Percentiles rank a stretch among this genome's conserved stretches.
phyloP scores from a whole-genome alignment of 148 eudicot species.

The Pharnaceum exiguum region DNA sequence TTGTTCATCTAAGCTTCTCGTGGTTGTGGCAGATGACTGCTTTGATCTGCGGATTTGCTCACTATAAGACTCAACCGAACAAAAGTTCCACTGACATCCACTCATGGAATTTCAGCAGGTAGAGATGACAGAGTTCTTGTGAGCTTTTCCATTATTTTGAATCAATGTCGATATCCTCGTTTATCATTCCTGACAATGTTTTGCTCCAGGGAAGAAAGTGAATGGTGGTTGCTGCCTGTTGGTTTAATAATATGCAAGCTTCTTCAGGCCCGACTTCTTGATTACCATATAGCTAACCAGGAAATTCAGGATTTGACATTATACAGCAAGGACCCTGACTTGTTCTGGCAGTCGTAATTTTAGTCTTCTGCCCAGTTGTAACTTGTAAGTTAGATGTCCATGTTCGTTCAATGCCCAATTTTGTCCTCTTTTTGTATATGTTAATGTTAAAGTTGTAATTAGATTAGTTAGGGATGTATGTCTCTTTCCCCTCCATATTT shows the following conservation, averaged over 20 bases:
- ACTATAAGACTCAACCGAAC: conserved; percentile 43
- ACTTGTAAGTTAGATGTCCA: not conserved
- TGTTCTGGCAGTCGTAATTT: conserved; percentile 63
- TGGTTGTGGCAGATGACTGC: conserved; percentile 58
- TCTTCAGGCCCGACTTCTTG: conserved; percentile 64
- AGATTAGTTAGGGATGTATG: conserved; percentile 14
- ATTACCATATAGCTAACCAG: conserved; percentile 89
- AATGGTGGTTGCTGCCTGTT: conserved; percentile 92
- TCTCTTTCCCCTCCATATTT: not conserved
- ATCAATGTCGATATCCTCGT: not conserved
- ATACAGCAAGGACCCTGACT: conserved; percentile 66
- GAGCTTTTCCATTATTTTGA: not conserved
- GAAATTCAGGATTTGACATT: conserved; percentile 84
- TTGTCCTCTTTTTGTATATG: conserved; percentile 5
- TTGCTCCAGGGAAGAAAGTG: conserved; percentile 73
- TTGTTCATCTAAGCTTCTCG: not conserved
- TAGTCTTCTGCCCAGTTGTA: not conserved
- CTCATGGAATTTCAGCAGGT: conserved; percentile 76
- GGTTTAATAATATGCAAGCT: conserved; percentile 66
- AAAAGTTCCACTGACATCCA: conserved; percentile 36
- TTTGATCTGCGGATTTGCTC: conserved; percentile 67
- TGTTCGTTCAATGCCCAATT: not conserved
- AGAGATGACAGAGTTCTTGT: conserved; percentile 21
- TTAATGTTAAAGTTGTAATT: conserved; percentile 1
- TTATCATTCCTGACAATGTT: not conserved